phyloP scores from a whole-genome alignment of 352 stramenopile species.

The Phytopythium ostracodes region DNA sequence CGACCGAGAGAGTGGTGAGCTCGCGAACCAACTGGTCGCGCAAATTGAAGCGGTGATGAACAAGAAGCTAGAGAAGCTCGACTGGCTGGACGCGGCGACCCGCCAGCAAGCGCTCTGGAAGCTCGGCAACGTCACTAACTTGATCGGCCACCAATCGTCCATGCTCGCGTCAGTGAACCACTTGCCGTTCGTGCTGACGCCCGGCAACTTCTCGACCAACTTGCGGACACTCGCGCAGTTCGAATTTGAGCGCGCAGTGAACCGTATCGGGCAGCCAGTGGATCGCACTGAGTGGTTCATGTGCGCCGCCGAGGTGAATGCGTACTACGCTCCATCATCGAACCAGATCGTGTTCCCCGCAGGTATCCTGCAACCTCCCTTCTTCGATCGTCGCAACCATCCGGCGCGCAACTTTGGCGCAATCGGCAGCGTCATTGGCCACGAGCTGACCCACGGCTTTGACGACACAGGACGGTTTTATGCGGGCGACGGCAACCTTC shows the following conservation, averaged over 20 bases:
- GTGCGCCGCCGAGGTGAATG: slow-evolving; percentile 92
- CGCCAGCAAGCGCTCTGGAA: slow-evolving; percentile 84
- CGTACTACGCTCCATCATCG: slow-evolving; percentile 63
- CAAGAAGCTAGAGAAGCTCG: slow-evolving; percentile 66
- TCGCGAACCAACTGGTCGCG: slow-evolving; percentile 83
- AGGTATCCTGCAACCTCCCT: slow-evolving; percentile 93
- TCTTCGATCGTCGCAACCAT: slow-evolving; percentile 84
- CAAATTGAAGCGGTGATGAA: slow-evolving; percentile 79
- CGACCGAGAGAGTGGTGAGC: slow-evolving; percentile 69
- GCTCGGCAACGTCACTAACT: slow-evolving; percentile 72
- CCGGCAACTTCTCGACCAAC: slow-evolving; percentile 36
- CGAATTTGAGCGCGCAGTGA: slow-evolving; percentile 40
- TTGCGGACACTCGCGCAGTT: slow-evolving; percentile 39
- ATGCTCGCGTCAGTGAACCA: slow-evolving; percentile 29
- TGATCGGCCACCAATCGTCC: slow-evolving; percentile 46
- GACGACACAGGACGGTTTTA: slow-evolving; percentile 91
- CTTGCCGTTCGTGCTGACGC: slow-evolving; percentile 52
- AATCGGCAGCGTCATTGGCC: slow-evolving; percentile 92
- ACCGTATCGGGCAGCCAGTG: slow-evolving; percentile 35
- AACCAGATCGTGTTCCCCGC: slow-evolving; percentile 96
- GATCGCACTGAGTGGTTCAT: slow-evolving; percentile 86
- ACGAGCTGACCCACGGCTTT: slow-evolving; percentile 96
- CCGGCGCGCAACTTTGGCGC: slow-evolving; percentile 91
- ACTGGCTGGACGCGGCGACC: slow-evolving; percentile 89
- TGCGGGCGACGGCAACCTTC: slow-evolving; percentile 85